phyloP scores from a whole-genome alignment of 331 rosid genomes.

The Arachis monticola region DNA sequence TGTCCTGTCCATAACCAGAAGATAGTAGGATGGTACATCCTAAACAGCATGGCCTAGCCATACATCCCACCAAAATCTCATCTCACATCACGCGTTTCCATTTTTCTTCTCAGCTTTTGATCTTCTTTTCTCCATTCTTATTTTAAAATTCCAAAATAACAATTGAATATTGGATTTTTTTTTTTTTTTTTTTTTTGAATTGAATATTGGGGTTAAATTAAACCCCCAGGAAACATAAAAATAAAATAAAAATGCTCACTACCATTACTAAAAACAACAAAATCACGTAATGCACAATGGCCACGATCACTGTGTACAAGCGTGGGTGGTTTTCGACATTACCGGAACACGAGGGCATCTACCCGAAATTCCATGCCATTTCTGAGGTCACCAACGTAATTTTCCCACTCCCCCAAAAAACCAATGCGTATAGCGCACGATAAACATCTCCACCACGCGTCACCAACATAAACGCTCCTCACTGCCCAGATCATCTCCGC shows the following conservation, averaged over 20 bases:
- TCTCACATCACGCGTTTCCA: conserved; percentile 24
- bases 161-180: background rate
- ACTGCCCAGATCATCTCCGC: conserved; percentile 31
- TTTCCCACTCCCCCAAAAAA: background rate
- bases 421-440: conserved; percentile 43
- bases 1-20: background rate
- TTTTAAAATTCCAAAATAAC: conserved; percentile 19
- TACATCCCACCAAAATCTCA: too few relatives aligned
- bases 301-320: conserved; percentile 41
- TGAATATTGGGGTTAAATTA: too few relatives aligned
- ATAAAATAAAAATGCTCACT: too few relatives aligned
- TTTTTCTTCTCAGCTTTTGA: background rate
- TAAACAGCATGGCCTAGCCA: background rate
- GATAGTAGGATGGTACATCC: background rate
- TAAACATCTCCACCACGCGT: conserved; percentile 45
- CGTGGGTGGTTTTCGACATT: conserved; percentile 45
- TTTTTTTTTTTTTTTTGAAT: too few relatives aligned
- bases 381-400: conserved; percentile 33
- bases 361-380: conserved; percentile 46
- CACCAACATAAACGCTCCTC: conserved; percentile 29
- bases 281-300: conserved; percentile 31
- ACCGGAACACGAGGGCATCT: conserved; percentile 54
- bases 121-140: background rate
- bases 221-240: too few relatives aligned
- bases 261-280: too few relatives aligned